Evolutionary conservation across 202 grass and related monocot species (phyloP), one percentile per base, ranked within the genome.

Genomic region (Schoenoplectus tabernaemontani): DNA sequence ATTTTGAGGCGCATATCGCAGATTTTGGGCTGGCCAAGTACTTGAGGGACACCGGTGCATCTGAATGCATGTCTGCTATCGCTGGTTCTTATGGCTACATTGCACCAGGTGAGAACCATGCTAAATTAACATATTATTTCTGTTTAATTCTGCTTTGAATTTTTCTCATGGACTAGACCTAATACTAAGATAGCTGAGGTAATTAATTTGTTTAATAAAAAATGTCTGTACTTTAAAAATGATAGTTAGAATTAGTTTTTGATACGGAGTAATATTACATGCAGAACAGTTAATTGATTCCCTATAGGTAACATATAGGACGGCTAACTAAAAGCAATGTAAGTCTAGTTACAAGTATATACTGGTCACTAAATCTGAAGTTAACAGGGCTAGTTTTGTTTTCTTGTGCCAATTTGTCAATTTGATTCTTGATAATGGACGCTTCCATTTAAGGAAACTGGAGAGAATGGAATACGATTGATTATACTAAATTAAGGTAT

Each of bases 71-170:
- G 93, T 93, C 93, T 20, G 91, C 93, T 73, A 89, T 97, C 39
- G 91, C 93, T 39, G 93, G 91, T 7, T 97, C 93, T 5, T 93
- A 97, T 81, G 93, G 93, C 38, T 97, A 97, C 82, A 97, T 97
- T 66, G 93, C 93, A 39, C 93, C 93, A 87, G 93, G 93, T 96
- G 37, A 80, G 23, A 24, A 48, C 12, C 34, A 65, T 46, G 56
- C 24, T 32, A 10, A 64, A 79, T 59, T 57, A n/a, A 28, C 46
- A 33, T 20, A 37, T n/a, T 67, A 63, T 56, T 64, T 20, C 62
- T n/a, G n/a, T n/a, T 51, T 51, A 48, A 53, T 83, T 33, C 5
- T 43, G 38, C 64, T 41, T 22, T 3, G 0, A 64, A 36, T 8
- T 36, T 33, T 64, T 64, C 15, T 12, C 13, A 60, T 32, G 11